Evolutionary conservation across 768 basidiomycete species (phyloP), one percentile per base, ranked within the genome.

Genomic region (Psilocybe cyanescens): DNA sequence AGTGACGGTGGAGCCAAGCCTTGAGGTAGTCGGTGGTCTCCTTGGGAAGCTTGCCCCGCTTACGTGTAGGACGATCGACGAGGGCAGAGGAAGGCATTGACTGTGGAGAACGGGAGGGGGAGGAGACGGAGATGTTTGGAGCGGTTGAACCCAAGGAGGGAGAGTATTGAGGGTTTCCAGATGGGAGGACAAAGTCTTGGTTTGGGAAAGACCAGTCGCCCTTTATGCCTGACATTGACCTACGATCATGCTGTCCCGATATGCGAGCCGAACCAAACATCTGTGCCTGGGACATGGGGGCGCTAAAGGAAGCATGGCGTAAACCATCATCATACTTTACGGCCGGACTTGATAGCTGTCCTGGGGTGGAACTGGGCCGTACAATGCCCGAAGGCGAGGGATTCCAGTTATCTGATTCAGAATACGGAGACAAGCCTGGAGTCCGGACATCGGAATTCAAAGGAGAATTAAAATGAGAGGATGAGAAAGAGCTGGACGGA

Each of bases 1-100:
- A 90, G 71, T 95, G 92, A 64, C 90, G 86, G 70, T 94, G 90
- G 35, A 94, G 79, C 93, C 93, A 94, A 7, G 91, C 87, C 69
- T 94, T 93, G 74, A 95, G 84, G 69, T 86, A 92, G 76, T 95
- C 92, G 33, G 92, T 94, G 39, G 92, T 92, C 76, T 92, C 91
- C 79, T 94, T 94, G 47, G 92, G 92, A 8, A 95, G 84, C 76
- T 95, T 94, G 60, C 92, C 92, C 59, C 92, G 86, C 71, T 93
- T 92, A 66, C 92, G 88, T 49, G 85, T 86, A 12, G 90, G 90
- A 17, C 90, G 88, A 65, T 92, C 90, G 64, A 88, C 86, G 59
- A 90, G 86, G 29, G 84, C 79, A 8, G 88, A 86, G 30, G 78
- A 74, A 8, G 85, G 76, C 28, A 83, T 71, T 35, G 61, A 74